Conservation (phyloP, 2,329 filamentous ascomycete species). For the Malbranchea zuffiana region DNA sequence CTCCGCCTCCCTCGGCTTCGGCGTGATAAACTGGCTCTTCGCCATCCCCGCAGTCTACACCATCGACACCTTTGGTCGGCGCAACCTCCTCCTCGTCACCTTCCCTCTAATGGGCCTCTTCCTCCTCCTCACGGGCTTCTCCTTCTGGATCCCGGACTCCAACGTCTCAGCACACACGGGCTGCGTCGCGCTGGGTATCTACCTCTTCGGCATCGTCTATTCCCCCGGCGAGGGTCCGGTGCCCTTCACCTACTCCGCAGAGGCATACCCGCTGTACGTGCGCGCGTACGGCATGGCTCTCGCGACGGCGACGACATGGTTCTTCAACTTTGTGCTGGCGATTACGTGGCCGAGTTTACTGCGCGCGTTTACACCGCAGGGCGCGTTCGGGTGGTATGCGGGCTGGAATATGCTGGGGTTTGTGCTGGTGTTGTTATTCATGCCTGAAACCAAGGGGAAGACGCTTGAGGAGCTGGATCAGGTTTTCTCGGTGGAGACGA, state of each 20-base stretch:
- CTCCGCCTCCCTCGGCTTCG: conserved; percentile 48
- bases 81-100: conserved; percentile 52
- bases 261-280: conserved; percentile 55
- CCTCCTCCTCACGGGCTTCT: conserved; percentile 44
- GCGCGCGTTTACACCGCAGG: conserved; percentile 39
- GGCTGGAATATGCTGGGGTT: conserved; percentile 35
- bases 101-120: conserved; percentile 53
- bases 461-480: conserved; percentile 42
- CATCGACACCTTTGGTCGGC: conserved; percentile 57
- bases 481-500: conserved; percentile 44
- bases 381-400: conserved; percentile 44
- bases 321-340: conserved; percentile 45
- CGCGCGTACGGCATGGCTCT: conserved; percentile 53
- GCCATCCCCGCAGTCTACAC: conserved; percentile 54
- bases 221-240: conserved; percentile 53
- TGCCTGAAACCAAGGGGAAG: conserved; percentile 33
- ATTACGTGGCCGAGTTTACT: conserved; percentile 45
- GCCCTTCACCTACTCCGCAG: conserved; percentile 56
- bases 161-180: conserved; percentile 28
- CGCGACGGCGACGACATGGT: conserved; percentile 52
- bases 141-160: conserved; percentile 39
- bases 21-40: conserved; percentile 55
- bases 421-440: conserved; percentile 35
- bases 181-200: conserved; percentile 35
- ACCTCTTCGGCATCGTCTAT: conserved; percentile 36